Percentiles rank a stretch among this genome's conserved stretches.
These are phyloP conservation scores for Nemania bipapillata DNA, from an alignment of 2,329 filamentous ascomycete species.

Conservation along the genomic window DNA sequence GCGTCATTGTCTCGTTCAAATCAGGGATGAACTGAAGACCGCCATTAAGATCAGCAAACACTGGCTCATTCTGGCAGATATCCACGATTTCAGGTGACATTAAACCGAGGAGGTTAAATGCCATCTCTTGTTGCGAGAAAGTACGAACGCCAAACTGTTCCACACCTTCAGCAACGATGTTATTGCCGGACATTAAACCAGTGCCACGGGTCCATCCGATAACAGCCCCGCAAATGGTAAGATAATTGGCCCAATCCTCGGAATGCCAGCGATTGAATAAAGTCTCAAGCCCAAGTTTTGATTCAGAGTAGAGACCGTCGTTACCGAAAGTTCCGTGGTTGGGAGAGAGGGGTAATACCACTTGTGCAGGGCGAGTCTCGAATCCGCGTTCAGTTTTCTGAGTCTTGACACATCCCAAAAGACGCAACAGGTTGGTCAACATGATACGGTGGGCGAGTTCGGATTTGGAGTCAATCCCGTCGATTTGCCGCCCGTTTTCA, in stretches of 20 bases:
- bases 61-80: constrained; percentile 92
- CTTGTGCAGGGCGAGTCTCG: constrained; percentile 94
- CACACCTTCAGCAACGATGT: constrained; percentile 95
- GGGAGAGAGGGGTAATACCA: constrained; percentile 92
- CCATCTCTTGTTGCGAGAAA: constrained; percentile 99
- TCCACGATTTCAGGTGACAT: constrained; percentile 96
- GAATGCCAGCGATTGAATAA: constrained; percentile 99
- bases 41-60: constrained; percentile 97
- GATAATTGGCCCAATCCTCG: constrained; percentile 95
- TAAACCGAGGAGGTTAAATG: constrained; percentile 94
- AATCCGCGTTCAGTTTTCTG: constrained; percentile 89
- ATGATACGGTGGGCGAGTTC: constrained; percentile 98
- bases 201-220: constrained; percentile 99
- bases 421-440: constrained; percentile 94
- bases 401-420: constrained; percentile 88
- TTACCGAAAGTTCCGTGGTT: constrained; percentile 99
- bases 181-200: constrained; percentile 97
- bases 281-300: constrained; percentile 95
- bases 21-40: constrained; percentile 97
- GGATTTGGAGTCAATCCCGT: constrained; percentile 95
- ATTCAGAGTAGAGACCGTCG: constrained; percentile 97
- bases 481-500: constrained; percentile 96
- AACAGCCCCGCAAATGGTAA: constrained; percentile 96
- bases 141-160: constrained; percentile 97
- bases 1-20: constrained; percentile 92